Evolutionary conservation across 768 basidiomycete genomes (phyloP).

Genomic region (Tephrocybe sp.): DNA sequence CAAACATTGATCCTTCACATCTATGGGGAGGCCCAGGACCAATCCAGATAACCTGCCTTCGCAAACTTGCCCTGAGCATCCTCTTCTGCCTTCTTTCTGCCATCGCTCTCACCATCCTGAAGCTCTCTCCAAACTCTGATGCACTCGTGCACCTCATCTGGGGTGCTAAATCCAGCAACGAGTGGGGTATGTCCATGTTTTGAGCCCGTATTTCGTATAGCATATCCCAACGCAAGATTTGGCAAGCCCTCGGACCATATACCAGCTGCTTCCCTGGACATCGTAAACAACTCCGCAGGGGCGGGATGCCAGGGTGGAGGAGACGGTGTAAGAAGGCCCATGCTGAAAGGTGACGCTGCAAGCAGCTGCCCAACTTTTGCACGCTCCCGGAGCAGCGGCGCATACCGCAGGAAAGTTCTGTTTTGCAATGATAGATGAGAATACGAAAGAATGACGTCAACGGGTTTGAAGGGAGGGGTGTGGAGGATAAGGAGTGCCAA

Average conservation of each 20-base stretch:
- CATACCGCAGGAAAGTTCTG: constrained; percentile 54
- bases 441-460: constrained; percentile 82
- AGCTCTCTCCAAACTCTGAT: constrained; percentile 68
- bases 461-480: constrained; percentile 62
- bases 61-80: constrained; percentile 43
- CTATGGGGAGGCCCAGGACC: constrained; percentile 72
- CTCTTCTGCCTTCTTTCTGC: constrained; percentile 45
- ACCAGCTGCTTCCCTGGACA: constrained; percentile 37
- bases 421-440: constrained; percentile 81
- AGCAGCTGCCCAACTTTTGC: constrained; percentile 70
- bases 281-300: constrained; percentile 45
- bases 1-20: too few species aligned
- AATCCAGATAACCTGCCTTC: constrained; percentile 54
- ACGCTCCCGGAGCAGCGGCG: constrained; percentile 54
- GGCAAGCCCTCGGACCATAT: constrained; percentile 51
- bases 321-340: constrained; percentile 68
- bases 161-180: constrained; percentile 72
- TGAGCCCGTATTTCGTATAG: constrained; percentile 49
- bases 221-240: constrained; percentile 73
- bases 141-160: constrained; percentile 73
- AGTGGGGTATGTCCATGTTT: constrained; percentile 50
- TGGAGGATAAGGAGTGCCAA: constrained; percentile 72
- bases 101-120: constrained; percentile 33
- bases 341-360: constrained; percentile 81
- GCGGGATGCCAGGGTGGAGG: constrained; percentile 81